Evolutionary conservation across 306 rosid genomes (phyloP), one percentile per base, ranked within the genome.

Genomic region (Myrica gale): DNA sequence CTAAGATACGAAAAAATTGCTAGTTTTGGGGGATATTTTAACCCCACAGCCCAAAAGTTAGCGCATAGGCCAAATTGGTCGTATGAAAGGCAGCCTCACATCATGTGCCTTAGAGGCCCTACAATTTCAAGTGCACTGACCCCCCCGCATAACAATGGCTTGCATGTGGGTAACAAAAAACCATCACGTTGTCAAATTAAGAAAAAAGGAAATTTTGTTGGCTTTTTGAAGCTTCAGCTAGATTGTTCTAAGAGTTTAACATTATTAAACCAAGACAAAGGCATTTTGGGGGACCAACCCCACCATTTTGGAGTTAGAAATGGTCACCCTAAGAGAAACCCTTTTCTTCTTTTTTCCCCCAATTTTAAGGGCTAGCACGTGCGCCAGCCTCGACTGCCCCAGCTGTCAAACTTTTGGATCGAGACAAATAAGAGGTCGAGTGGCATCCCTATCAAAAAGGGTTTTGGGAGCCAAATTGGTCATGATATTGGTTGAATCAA

Each of bases 31-130:
- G 70, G 41, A 58, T 57, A 73, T 46, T 55, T n/a, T 19, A 75
- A 39, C 68, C 80, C 88, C 80, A 82, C 70, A 62, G 17, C 55
- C 32, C 6, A 60, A 75, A 65, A 69, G 68, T 44, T 37, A 78
- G 72, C 13, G 76, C 53, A 72, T 55, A 39, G 61, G 78, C 74
- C 76, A 79, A 73, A 72, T 68, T 63, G 77, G 77, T 45, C 60
- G 26, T 39, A 55, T 50, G 48, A 46, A 75, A 47, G 6, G 50
- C 69, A 80, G 76, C 41, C 46, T 68, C 74, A 71, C 46, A 48
- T 76, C 86, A 90, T 88, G 92, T 88, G 88, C 74, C 32, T 80
- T 0, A 16, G 47, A 74, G 91, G 85, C 78, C 93, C 96, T 85
- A 83, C 91, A 88, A 66, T 67, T 78, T 83, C 62, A 74, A 85